phyloP scores from a whole-genome alignment of 2,329 filamentous ascomycete species.

The Neophaeococcomyces mojaviensis region DNA sequence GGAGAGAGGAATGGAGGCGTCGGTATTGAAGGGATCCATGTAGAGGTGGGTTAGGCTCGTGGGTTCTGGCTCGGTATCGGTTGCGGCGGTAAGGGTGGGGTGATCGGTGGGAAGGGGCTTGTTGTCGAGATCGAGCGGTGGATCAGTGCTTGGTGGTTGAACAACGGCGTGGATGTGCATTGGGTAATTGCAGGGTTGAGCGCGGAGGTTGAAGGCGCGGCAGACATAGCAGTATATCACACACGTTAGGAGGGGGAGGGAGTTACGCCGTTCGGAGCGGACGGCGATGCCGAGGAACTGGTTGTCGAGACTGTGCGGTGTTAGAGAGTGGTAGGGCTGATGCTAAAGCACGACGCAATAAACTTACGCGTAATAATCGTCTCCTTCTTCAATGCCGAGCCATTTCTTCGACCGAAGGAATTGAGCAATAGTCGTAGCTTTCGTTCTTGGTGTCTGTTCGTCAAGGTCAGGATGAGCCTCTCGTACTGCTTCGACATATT shows the following conservation, averaged over 20 bases:
- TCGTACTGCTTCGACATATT: conserved; percentile 52
- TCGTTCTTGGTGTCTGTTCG: conserved; percentile 54
- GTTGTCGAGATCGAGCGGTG: conserved; percentile 50
- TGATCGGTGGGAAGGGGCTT: conserved; percentile 28
- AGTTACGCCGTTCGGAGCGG: conserved; percentile 63
- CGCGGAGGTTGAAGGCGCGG: conserved; percentile 63
- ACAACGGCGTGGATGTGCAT: conserved; percentile 80
- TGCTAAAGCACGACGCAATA: too few species aligned
- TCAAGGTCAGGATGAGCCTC: conserved; percentile 46
- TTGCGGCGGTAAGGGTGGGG: background rate
- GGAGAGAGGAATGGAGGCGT: conserved; percentile 56
- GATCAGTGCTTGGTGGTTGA: conserved; percentile 41
- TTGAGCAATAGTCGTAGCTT: conserved; percentile 58
- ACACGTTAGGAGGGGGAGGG: conserved; percentile 76
- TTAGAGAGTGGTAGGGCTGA: too few species aligned
- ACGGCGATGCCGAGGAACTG: conserved; percentile 81
- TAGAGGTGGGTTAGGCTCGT: conserved; percentile 47
- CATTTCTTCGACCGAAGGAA: conserved; percentile 65
- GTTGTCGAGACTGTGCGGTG: conserved; percentile 72
- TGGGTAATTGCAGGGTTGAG: conserved; percentile 72
- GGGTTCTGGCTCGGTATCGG: conserved; percentile 2
- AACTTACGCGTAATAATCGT: conserved; percentile 53
- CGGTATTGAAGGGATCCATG: conserved; percentile 70
- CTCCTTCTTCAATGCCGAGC: conserved; percentile 60
- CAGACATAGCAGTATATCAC: conserved; percentile 81